A percentile compares a stretch with the other conserved stretches of the same genome.
Evolutionary conservation across 2,329 filamentous ascomycete species (phyloP).

Genomic region (Pestalotiopsis sp.): DNA sequence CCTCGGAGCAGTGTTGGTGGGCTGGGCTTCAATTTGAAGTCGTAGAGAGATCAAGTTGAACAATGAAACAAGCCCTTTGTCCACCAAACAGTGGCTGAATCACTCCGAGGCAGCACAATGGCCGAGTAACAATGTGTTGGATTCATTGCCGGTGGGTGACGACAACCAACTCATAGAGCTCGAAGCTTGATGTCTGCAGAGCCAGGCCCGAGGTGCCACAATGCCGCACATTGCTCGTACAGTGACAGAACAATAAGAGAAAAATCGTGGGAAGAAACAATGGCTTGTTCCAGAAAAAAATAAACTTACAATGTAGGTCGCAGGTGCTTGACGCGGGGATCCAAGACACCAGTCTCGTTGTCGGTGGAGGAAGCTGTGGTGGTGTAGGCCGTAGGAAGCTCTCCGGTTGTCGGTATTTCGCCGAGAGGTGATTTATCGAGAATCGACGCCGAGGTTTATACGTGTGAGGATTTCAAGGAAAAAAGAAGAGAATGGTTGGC

Average conservation of each 20-base stretch:
- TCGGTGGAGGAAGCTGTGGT: neutral
- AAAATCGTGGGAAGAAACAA: neutral
- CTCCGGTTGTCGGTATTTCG: neutral
- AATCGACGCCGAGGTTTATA: constrained; percentile 8
- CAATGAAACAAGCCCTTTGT: neutral
- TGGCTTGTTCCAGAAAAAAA: neutral
- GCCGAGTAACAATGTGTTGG: neutral
- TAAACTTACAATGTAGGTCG: constrained; percentile 23
- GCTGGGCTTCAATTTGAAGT: neutral
- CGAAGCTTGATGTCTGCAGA: neutral
- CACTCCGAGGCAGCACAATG: neutral
- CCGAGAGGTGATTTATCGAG: constrained; percentile 2
- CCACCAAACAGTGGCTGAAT: neutral
- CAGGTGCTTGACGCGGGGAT: constrained; percentile 16
- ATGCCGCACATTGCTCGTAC: neutral
- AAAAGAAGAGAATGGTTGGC: constrained; percentile 17
- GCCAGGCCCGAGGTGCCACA: neutral
- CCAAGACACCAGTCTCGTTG: neutral
- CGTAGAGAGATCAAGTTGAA: neutral
- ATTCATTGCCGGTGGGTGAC: neutral
- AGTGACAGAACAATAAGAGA: neutral
- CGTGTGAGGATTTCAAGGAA: constrained; percentile 13
- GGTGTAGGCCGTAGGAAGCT: neutral
- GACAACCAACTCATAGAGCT: neutral
- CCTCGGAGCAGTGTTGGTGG: neutral